Base-by-base conservation (phyloP, 805 yeast genomes). In the Wickerhamiella nectarea region DNA sequence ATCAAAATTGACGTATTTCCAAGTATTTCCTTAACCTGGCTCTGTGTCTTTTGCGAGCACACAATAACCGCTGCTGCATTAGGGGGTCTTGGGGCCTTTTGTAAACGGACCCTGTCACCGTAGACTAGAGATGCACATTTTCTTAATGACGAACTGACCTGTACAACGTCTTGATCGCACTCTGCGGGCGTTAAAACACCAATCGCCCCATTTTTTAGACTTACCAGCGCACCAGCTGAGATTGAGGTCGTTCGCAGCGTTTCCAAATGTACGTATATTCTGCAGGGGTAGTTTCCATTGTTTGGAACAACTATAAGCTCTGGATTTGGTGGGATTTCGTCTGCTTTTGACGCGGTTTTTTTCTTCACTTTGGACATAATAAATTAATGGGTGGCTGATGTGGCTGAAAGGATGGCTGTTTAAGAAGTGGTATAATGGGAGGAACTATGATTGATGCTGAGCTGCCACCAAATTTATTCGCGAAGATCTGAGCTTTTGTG, bases 91-190 rank as follows among this genome's bases (percentile, higher is more conserved):
- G 58, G 51, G 4, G 60, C 63, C 50, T 70, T 77, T 10, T 56
- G 54, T 0, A 89, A 50, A 22, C 63, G 63, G 17, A 74, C 49
- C 36, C 77, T 56, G 44, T 74, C 78, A 36, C 80, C 80, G 5
- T 71, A 58, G 4, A 70, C 47, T 1, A 70, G 49, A 34, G 66
- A 70, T 10, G 67, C 63, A 2, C 69, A 60, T 6, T 61, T 51
- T 48, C 78, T 58, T 31, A 72, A 46, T 5, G 47, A 48, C 6
- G 36, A 12, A 12, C 61, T 48, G 8, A 64, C 39, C 34, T 52
- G 58, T 6, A 61, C 47, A 2, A 52, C 45, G 18, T 55, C 58
- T 3, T 34, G 12, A 12, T 58, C 61, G 9, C 43, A 20, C 2
- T 41, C 48, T n/a, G 43, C 52, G 1, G 64, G 61, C 2, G 61